These are phyloP conservation scores for Pythium volutum DNA, from an alignment of 352 stramenopile species.

Conservation along the genomic window DNA sequence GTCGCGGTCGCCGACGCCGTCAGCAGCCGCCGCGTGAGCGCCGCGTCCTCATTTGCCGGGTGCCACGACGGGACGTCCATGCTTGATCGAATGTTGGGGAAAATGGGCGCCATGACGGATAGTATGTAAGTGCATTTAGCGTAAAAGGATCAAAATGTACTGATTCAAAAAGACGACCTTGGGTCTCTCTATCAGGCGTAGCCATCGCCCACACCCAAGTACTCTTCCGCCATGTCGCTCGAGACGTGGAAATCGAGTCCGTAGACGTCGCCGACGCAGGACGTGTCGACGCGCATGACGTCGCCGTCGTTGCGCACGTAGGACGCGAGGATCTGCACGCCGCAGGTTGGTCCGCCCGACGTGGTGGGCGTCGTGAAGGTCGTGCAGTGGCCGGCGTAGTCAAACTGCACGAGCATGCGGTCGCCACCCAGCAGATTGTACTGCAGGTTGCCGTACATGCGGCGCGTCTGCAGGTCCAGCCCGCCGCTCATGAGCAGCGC, in stretches of 20 bases:
- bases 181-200: conserved; percentile 24
- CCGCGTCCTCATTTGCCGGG: conserved; percentile 58
- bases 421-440: conserved; percentile 23
- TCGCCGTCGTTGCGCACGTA: conserved; percentile 59
- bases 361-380: conserved; percentile 68
- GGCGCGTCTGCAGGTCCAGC: conserved; percentile 28
- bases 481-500: conserved; percentile 27
- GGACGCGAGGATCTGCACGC: conserved; percentile 62
- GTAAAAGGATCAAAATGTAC: background rate
- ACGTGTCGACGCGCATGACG: conserved; percentile 60
- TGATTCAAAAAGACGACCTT: background rate
- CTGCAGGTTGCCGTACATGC: conserved; percentile 25
- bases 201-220: conserved; percentile 40
- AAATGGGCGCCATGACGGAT: background rate
- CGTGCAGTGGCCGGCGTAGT: conserved; percentile 33
- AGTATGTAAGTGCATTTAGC: background rate
- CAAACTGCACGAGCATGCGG: conserved; percentile 25
- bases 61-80: conserved; percentile 81
- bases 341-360: conserved; percentile 46
- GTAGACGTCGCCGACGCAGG: conserved; percentile 58
- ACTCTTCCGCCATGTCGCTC: conserved; percentile 24
- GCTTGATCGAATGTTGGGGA: background rate
- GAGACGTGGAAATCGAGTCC: conserved; percentile 41
- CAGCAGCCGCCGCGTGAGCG: conserved; percentile 32
- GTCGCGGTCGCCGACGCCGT: conserved; percentile 17